A percentile compares a stretch with the other conserved stretches of the same genome.
Evolutionary conservation across 805 yeast genomes (phyloP).

Genomic region (Metschnikowia lachancei): DNA sequence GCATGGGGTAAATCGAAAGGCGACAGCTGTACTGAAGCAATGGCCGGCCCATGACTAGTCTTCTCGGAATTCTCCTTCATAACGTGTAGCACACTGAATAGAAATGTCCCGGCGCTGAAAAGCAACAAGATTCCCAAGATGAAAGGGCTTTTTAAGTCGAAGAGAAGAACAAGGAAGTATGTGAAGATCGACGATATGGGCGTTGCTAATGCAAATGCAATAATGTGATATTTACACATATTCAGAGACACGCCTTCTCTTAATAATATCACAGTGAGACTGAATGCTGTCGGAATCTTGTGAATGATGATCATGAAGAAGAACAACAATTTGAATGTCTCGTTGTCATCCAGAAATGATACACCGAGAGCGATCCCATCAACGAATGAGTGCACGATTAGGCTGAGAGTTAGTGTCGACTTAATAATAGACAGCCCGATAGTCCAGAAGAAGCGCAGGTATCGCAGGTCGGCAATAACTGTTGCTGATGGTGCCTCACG

Average conservation of each 20-base stretch:
- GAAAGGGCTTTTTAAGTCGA: constrained; percentile 31
- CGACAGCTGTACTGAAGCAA: constrained; percentile 12
- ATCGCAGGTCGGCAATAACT: constrained; percentile 1
- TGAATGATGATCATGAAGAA: constrained; percentile 63
- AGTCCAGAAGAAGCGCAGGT: neutral
- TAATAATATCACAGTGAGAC: constrained; percentile 55
- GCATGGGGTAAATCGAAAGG: constrained; percentile 6
- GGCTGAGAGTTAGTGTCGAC: constrained; percentile 56
- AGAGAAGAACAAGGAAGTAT: constrained; percentile 35
- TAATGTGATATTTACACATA: constrained; percentile 45
- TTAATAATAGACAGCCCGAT: constrained; percentile 27
- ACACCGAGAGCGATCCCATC: constrained; percentile 77
- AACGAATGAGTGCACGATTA: constrained; percentile 62
- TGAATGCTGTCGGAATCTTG: constrained; percentile 73
- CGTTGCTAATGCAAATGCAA: constrained; percentile 50
- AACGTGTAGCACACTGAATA: constrained; percentile 68
- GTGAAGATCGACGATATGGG: constrained; percentile 59
- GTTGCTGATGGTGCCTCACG: neutral
- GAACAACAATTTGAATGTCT: constrained; percentile 43
- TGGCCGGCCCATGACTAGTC: constrained; percentile 2
- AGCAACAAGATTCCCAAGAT: constrained; percentile 55
- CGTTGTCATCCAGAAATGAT: constrained; percentile 41
- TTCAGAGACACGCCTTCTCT: constrained; percentile 32
- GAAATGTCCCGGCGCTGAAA: constrained; percentile 70
- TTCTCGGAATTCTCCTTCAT: constrained; percentile 35